Percentiles rank a stretch among this genome's conserved stretches.
Conservation (phyloP, 164 flowering plant genomes). For the Piper longum region DNA sequence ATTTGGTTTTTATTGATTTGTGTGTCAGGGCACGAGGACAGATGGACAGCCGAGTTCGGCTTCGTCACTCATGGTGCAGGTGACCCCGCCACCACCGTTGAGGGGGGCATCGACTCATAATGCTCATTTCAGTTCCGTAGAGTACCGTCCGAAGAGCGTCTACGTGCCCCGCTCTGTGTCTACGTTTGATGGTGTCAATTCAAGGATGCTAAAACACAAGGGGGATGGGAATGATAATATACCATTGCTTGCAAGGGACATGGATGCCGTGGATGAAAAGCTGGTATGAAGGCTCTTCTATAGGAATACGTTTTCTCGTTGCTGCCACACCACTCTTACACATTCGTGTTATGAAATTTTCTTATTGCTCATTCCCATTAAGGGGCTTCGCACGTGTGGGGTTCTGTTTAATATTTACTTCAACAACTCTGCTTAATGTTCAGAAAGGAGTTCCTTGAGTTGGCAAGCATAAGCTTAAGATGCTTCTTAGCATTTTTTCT, state of each 20-base stretch:
- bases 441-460: too few species aligned
- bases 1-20: not conserved
- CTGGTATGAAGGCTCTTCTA: constrained; percentile 29
- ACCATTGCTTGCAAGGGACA: constrained; percentile 33
- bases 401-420: too few species aligned
- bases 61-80: not conserved
- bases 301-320: not conserved
- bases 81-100: constrained; percentile 33
- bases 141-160: constrained; percentile 45
- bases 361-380: too few species aligned
- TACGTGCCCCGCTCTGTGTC: constrained; percentile 30
- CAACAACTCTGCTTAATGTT: too few species aligned
- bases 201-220: constrained; percentile 28
- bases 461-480: not conserved
- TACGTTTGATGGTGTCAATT: constrained; percentile 31
- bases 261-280: constrained; percentile 34
- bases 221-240: constrained; percentile 44
- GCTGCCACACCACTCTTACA: too few species aligned
- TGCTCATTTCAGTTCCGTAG: constrained; percentile 29
- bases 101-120: constrained; percentile 30
- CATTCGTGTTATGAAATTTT: too few species aligned
- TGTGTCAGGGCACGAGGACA: not conserved
- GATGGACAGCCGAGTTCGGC: not conserved
- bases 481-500: not conserved
- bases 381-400: too few species aligned